phyloP scores from a whole-genome alignment of 2,329 filamentous ascomycete genomes.

The Chaetoscypha palmicola region DNA sequence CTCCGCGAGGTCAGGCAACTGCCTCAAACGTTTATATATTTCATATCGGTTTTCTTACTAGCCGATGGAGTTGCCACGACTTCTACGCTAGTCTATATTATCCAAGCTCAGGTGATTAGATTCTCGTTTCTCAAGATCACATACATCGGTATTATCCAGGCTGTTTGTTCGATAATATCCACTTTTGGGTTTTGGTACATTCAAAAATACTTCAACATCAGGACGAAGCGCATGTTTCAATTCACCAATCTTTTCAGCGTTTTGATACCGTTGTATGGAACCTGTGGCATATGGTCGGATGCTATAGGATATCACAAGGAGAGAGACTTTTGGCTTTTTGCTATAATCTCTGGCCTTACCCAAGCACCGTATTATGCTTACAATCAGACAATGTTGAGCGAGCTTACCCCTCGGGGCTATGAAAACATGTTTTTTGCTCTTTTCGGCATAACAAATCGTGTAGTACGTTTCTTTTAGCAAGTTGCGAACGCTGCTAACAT shows the following conservation, averaged over 20 bases:
- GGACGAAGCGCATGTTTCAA: slow-evolving; percentile 29
- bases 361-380: slow-evolving; percentile 28
- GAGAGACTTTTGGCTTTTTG: slow-evolving; percentile 31
- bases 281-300: slow-evolving; percentile 28
- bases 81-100: slow-evolving; percentile 24
- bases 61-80: slow-evolving; percentile 27
- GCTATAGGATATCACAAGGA: slow-evolving; percentile 28
- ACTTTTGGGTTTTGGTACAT: slow-evolving; percentile 25
- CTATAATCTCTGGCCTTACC: slow-evolving; percentile 24
- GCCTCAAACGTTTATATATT: slow-evolving; percentile 28
- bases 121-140: slow-evolving; percentile 28
- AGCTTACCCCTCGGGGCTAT: slow-evolving; percentile 27
- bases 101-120: slow-evolving; percentile 27
- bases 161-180: slow-evolving; percentile 18
- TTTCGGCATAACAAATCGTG: slow-evolving; percentile 34
- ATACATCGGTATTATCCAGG: slow-evolving; percentile 28
- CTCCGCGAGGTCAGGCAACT: slow-evolving; percentile 24
- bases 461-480: slow-evolving; percentile 28
- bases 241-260: slow-evolving; percentile 24
- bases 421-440: slow-evolving; percentile 31
- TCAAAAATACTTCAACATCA: slow-evolving; percentile 22
- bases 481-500: background rate
- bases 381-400: slow-evolving; percentile 29
- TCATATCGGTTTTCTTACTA: slow-evolving; percentile 28
- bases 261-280: slow-evolving; percentile 26